Evolutionary conservation across 2,329 filamentous ascomycete genomes (phyloP), one percentile per base, ranked within the genome.

Genomic region (Neurospora sp.): DNA sequence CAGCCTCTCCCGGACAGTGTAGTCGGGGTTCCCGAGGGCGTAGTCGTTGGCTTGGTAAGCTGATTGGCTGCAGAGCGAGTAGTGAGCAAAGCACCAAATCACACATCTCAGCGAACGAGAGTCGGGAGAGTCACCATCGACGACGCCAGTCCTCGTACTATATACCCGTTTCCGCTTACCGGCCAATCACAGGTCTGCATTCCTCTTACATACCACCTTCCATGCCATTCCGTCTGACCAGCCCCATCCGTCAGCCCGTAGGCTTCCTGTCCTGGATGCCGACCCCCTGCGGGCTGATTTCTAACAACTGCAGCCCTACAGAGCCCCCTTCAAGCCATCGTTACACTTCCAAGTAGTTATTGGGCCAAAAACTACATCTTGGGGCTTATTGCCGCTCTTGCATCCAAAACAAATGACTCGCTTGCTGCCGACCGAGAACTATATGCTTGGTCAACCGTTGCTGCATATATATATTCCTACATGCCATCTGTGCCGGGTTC

Each of bases 251-350:
- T 62, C 52, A 62, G 52, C 52, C 52, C 28, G 23, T 62, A 33
- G 13, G 67, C 67, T 40, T 43, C 28, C 67, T 43, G 28, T 52
- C 46, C 46, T 4, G 19, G 46, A 15, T 52, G 46, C 46, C 46
- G 46, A 52, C 28, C 67, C 42, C 43, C 23, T 58, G 36, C 36
- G n/a, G 36, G 36, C 66, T 40, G 66, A 40, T 19, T 38, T 11
- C 42, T 15, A 36, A 36, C 43, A 28, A 15, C 42, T 68, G 67
- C 67, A 68, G 67, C 67, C 67, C 67, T 68, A 68, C 67, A 68
- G 67, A 52, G 52, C 28, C 38, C 42, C 33, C 36, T 43, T 52
- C 17, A 23, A 68, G 67, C 38, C 67, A 42, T 43, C 28, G 19
- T n/a, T 33, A 33, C 28, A 36, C 39, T 52, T 3, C 15, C 38